Evolutionary conservation across 345 rosid genomes (phyloP), one percentile per base, ranked within the genome.

Genomic region (Eucalyptus cladocalyx): DNA sequence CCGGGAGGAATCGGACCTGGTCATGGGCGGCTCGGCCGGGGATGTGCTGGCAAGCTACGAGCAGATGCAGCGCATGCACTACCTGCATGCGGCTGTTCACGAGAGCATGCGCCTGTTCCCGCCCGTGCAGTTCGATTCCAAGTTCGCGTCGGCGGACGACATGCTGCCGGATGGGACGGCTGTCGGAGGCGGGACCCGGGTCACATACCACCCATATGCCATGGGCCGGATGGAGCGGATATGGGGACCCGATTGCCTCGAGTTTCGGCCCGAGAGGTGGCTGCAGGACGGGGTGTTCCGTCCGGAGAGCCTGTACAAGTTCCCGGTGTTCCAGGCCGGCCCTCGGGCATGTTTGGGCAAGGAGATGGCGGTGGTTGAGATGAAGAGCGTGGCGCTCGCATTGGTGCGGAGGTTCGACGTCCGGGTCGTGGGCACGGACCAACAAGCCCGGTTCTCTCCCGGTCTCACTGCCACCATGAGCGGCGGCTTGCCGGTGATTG

Each of bases 91-190:
- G 45, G 92, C 95, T 1, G 86, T 96, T 8, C 80, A 94, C 42
- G 99, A 96, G 83, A 92, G 95, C 88, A 54, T 97, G 94, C 93
- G 99, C 85, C 88, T 96, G 19, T 94, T 54, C 87, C 99, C 99
- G 3, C 99, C 99, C 4, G 95, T 97, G 53, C 99, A 96, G 87
- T 95, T 95, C 56, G 98, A 96, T 54, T 96, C 98, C 14, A 96
- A 97, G 90, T 96, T 95, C 76, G 92, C 96, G 1, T 69, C 88
- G 80, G 93, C 93, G 76, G 95, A 96, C 30, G 99, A 97, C 89
- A 81, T 94, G 37, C 67, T 97, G 62, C 89, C 97, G 6, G 99
- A 97, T 32, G 95, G 93, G 24, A 94, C 97, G 1, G 85, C 88
- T 32, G 91, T 95, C 15, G 90, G 62, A 40, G 91, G 87, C 45